Evolutionary conservation across 2,329 filamentous ascomycete species (phyloP).

Genomic region (Lithohypha guttulata): DNA sequence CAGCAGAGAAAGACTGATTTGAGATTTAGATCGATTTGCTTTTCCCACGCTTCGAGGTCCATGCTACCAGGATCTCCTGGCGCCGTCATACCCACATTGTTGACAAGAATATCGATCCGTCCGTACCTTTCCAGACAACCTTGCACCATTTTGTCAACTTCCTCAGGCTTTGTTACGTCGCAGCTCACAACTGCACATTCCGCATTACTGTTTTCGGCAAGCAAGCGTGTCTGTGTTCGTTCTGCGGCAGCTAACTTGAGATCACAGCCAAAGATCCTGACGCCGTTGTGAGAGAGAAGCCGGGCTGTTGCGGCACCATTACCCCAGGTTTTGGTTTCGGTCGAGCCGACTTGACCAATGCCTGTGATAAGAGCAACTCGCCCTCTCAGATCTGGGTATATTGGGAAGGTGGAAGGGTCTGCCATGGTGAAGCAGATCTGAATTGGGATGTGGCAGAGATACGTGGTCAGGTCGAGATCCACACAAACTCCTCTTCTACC

Average conservation of each 20-base stretch:
- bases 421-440: not conserved
- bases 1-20: conserved; percentile 45
- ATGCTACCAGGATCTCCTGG: conserved; percentile 38
- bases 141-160: conserved; percentile 41
- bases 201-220: conserved; percentile 9
- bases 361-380: conserved; percentile 22
- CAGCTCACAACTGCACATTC: conserved; percentile 11
- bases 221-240: conserved; percentile 11
- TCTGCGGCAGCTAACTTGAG: conserved; percentile 11
- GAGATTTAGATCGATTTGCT: conserved; percentile 43
- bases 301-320: conserved; percentile 16
- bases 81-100: conserved; percentile 47
- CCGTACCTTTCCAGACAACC: conserved; percentile 42
- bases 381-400: not conserved
- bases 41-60: conserved; percentile 38
- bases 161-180: conserved; percentile 28
- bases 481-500: no score
- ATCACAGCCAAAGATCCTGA: conserved; percentile 15
- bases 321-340: conserved; percentile 10
- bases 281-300: conserved; percentile 13
- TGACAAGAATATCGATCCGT: conserved; percentile 46
- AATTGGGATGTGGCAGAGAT: not conserved
- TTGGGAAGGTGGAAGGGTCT: not conserved
- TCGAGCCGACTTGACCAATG: conserved; percentile 25
- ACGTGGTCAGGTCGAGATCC: no score